Base-by-base conservation (phyloP, 2,329 filamentous ascomycete species). In the Aschersonia sp. region DNA sequence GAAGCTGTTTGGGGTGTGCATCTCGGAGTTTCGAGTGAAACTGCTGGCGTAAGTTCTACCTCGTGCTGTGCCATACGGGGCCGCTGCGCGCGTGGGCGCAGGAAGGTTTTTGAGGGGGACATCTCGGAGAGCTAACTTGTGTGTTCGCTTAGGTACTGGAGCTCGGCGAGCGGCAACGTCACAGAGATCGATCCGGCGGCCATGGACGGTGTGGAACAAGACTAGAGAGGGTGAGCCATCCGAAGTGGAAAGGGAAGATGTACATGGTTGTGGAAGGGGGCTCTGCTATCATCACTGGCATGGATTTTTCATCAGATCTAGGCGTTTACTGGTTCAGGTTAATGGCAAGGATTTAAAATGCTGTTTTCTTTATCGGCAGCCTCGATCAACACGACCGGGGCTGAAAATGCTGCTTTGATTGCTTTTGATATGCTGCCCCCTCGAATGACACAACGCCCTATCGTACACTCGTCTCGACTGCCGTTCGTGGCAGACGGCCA, bases 1-100 rank as follows among this genome's bases (percentile, higher is more conserved):
- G 66, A 97, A 97, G 78, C 74, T 95, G 58, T 97, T 98, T 68
- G 84, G 87, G 47, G 79, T 96, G 49, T 87, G 85, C 53, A 79
- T 92, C 67, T 86, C 87, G 50, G 88, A 97, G 69, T 98, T 98
- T 70, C 82, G 75, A 63, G 81, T 98, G 50, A 75, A 80, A 58
- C 69, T 94, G 54, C 69, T 85, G 64, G 89, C 88, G 60, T 83
- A 75, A 64, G 75, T 72, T 43, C 41, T 52, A 14, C 43, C 22
- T 22, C 22, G 22, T 22, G 4, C 22, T 4, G 4, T 22, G 22
- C 22, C 22, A 22, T 22, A 22, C 22, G 4, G 22, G 22, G 22
- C 22, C 22, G 22, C 22, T 22, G 22, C 22, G 22, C 22, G 22
- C 22, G 22, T 22, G 22, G 22, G 22, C 22, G 22, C 22, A 22